Evolutionary conservation across 768 basidiomycete species (phyloP), one percentile per base, ranked within the genome.

Genomic region (Suillus weaverae): DNA sequence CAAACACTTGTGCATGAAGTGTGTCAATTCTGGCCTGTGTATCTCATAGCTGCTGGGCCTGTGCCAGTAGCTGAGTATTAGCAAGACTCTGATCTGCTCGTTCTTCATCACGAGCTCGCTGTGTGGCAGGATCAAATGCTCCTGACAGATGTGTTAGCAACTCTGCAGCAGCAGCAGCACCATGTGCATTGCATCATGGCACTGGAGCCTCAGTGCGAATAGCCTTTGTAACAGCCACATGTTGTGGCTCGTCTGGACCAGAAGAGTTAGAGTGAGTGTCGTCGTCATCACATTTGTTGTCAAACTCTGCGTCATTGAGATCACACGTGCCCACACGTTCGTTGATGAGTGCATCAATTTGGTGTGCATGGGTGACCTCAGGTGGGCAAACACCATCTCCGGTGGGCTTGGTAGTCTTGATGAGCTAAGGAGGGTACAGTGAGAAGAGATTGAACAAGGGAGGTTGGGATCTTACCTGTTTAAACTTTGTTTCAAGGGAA

Each of bases 361-460:
- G 38, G 41, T 75, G 70, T 3, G 76, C 76, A 22, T 50, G 65
- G 4, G 66, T 66, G n/a, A 77, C 62, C 18, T 66, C 59, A 30
- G 64, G 64, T 8, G 76, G 72, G 61, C 69, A 68, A 1, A 69
- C 62, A 5, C 68, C 73, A 57, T 53, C 60, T 1, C 75, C 72
- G 0, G 73, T 77, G 41, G 74, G 72, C 64, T 76, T 74, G 32
- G 67, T 70, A 9, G 67, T 69, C 50, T 67, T 72, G 8, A 72
- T 41, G 20, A 74, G 55, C 65, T 70, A 26, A 26, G 18, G 62
- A 14, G 62, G 20, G 11, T 9, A 22, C 30, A 60, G 48, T 59
- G 5, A 10, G 22, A 51, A 6, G 56, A 26, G 14, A 32, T n/a
- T 3, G 32, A 18, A 30, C 5, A 11, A 46, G 44, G 11, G 44